phyloP scores from a whole-genome alignment of 1,284 basidiomycete genomes.

The Earliella scabrosa region DNA sequence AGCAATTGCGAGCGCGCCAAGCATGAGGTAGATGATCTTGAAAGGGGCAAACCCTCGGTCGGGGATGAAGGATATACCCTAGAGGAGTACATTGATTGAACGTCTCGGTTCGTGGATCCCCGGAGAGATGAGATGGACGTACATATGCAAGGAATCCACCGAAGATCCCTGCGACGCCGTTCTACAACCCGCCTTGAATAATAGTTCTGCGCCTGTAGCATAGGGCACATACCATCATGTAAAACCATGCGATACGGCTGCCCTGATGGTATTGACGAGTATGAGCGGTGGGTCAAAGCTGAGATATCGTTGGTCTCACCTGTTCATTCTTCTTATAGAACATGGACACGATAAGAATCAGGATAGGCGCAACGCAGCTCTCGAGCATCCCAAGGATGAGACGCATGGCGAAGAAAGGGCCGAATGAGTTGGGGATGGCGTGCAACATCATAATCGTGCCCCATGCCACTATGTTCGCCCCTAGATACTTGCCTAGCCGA shows the following conservation, averaged over 20 bases:
- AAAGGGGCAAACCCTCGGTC: slow-evolving; percentile 54
- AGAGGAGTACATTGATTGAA: too few relatives aligned
- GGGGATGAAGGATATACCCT: slow-evolving; percentile 60
- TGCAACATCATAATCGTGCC: slow-evolving; percentile 66
- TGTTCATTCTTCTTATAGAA: slow-evolving; percentile 77
- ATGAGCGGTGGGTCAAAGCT: neutral
- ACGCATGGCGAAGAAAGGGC: slow-evolving; percentile 63
- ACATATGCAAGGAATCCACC: slow-evolving; percentile 69
- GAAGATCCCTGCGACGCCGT: slow-evolving; percentile 57
- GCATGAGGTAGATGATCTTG: slow-evolving; percentile 68
- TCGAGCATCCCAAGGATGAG: slow-evolving; percentile 71
- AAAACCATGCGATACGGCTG: slow-evolving; percentile 68
- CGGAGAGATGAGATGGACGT: neutral
- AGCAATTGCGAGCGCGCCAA: slow-evolving; percentile 65
- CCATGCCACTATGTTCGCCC: slow-evolving; percentile 66
- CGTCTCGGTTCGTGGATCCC: too few relatives aligned
- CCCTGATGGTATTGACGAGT: slow-evolving; percentile 34
- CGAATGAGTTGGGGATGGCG: slow-evolving; percentile 58
- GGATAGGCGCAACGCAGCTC: slow-evolving; percentile 64
- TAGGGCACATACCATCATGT: slow-evolving; percentile 55
- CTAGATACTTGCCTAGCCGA: slow-evolving; percentile 64
- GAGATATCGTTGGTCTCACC: too few relatives aligned
- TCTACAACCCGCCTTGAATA: slow-evolving; percentile 17
- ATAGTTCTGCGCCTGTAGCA: neutral
- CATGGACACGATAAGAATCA: slow-evolving; percentile 69